Evolutionary conservation across 768 basidiomycete genomes (phyloP), one percentile per base, ranked within the genome.

Genomic region (Lactifluus pinguis): DNA sequence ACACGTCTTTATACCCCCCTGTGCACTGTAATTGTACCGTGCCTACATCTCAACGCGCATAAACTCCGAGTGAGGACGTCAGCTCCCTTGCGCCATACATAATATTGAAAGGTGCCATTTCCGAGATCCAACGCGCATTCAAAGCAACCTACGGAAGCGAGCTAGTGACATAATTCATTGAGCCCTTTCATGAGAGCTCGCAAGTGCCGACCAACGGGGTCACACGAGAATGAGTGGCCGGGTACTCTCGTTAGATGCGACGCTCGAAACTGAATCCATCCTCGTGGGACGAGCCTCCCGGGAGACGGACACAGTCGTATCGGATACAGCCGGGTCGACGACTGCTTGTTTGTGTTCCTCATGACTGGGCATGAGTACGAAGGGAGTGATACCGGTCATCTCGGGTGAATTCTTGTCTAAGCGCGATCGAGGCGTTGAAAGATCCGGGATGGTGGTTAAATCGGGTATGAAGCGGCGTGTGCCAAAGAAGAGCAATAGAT

Each of bases 401-500:
- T 61, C 68, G 15, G 69, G 53, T 0, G 68, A 66, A 14, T 36
- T 53, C 54, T 66, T 59, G 64, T 69, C 66, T 55, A 72, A 44
- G 38, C 57, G 55, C 64, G 69, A 67, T 44, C 74, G 65, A 6
- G 70, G 72, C 13, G 57, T 65, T 7, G 68, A 50, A 45, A 69
- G 67, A 10, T 67, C 57, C 4, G 71, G 71, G 9, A 72, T 64
- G 15, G 64, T 50, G 7, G 44, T 51, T 19, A 64, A 50, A 54
- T 71, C 68, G n/a, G 72, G 70, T 48, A 75, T 66, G 54, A 67
- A 59, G n/a, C 68, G 69, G 39, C 70, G 68, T 30, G 73, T 74
- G 7, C 62, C 32, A 51, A 70, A 55, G 57, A 75, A 68, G 34
- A 74, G 65, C 10, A 70, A 32, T 19, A 69, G 64, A 58, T 75